A percentile compares a stretch with the other conserved stretches of the same genome.
phyloP scores from a whole-genome alignment of 2,329 filamentous ascomycete species.

The Parastagonospora nodorum region DNA sequence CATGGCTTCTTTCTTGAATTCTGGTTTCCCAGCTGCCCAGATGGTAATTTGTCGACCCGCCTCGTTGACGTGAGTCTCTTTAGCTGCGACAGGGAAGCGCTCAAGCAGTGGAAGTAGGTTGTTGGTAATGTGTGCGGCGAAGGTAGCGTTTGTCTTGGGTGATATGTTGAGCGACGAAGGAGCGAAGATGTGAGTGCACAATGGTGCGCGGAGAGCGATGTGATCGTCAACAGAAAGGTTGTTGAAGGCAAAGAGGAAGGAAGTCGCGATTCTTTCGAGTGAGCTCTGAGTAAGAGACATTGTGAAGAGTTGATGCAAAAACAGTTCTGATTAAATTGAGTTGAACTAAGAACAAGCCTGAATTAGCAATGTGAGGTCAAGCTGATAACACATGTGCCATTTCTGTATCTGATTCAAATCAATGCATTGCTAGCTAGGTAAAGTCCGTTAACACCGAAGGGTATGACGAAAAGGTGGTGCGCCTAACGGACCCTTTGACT shows the following conservation, averaged over 20 bases:
- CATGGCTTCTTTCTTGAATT: slow-evolving; percentile 32
- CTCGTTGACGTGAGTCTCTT: slow-evolving; percentile 21
- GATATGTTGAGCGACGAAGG: slow-evolving; percentile 8
- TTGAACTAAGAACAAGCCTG: no score
- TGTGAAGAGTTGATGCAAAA: background rate
- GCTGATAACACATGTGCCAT: no score
- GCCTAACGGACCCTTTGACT: no score
- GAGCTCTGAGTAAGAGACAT: background rate
- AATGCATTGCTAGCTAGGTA: no score
- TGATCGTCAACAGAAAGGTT: background rate
- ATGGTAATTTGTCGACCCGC: slow-evolving; percentile 29
- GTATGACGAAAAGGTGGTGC: no score
- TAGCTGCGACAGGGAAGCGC: slow-evolving; percentile 21
- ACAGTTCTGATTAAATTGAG: background rate
- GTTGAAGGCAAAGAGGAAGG: slow-evolving; percentile 2
- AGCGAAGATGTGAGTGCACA: slow-evolving; percentile 6
- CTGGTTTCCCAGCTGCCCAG: slow-evolving; percentile 30
- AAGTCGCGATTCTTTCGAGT: background rate
- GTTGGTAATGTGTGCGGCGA: slow-evolving; percentile 8
- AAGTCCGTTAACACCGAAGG: no score
- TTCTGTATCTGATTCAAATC: no score
- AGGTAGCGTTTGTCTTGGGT: slow-evolving; percentile 5
- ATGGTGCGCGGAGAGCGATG: background rate
- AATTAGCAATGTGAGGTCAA: no score
- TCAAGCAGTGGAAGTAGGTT: slow-evolving; percentile 18